Conservation (phyloP, 2,329 filamentous ascomycete species). For the Mycosphaerella sp. region DNA sequence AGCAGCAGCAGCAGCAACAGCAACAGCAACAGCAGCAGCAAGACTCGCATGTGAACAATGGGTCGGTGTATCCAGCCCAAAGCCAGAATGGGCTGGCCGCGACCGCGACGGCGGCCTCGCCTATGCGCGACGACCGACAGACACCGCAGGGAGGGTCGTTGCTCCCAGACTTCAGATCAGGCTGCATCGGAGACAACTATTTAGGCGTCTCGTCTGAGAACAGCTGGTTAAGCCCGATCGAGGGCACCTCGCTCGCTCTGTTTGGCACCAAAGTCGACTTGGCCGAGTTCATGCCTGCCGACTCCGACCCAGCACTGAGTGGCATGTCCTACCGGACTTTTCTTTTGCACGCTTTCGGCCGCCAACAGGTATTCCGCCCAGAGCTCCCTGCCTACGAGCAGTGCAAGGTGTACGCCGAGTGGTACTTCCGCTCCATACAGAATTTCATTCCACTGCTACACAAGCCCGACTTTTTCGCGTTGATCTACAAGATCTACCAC, state of each 20-base stretch:
- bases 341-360: slow-evolving; percentile 57
- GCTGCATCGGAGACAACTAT: slow-evolving; percentile 54
- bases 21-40: slow-evolving; percentile 4
- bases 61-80: not conserved
- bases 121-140: slow-evolving; percentile 12
- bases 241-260: slow-evolving; percentile 69
- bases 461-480: slow-evolving; percentile 62
- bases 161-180: slow-evolving; percentile 44
- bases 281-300: slow-evolving; percentile 61
- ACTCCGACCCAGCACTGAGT: slow-evolving; percentile 56
- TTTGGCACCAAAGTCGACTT: slow-evolving; percentile 76
- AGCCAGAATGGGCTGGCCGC: not conserved
- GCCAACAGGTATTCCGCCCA: slow-evolving; percentile 50
- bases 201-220: slow-evolving; percentile 60
- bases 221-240: slow-evolving; percentile 64
- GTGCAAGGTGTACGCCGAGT: slow-evolving; percentile 63
- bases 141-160: slow-evolving; percentile 18
- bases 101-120: not conserved
- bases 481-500: slow-evolving; percentile 66
- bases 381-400: slow-evolving; percentile 59
- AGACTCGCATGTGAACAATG: not conserved
- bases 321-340: slow-evolving; percentile 66
- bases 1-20: slow-evolving; percentile 4
- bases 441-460: slow-evolving; percentile 72
- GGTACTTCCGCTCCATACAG: slow-evolving; percentile 68